Evolutionary conservation across 108 stramenopile species (phyloP).

Genomic region (Mayamaea pseudoterrestris): DNA sequence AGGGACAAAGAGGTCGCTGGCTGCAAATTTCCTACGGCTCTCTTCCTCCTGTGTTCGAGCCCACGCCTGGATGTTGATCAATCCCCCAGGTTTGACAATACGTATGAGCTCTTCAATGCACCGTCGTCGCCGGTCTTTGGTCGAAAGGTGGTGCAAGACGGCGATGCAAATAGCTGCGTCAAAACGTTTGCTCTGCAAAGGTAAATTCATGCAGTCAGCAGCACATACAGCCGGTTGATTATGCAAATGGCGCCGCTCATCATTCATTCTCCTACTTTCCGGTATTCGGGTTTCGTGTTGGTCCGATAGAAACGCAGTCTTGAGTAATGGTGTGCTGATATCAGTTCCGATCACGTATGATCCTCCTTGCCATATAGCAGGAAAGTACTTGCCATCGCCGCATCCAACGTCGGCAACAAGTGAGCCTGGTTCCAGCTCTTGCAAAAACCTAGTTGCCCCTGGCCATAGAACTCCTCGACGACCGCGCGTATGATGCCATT

Average conservation of each 20-base stretch:
- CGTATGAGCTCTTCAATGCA: conserved; percentile 79
- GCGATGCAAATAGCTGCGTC: conserved; percentile 98
- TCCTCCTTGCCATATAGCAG: conserved; percentile 54
- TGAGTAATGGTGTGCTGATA: conserved; percentile 56
- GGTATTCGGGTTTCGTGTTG: conserved; percentile 21
- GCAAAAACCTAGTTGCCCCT: conserved; percentile 80
- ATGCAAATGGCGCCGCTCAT: conserved; percentile 32
- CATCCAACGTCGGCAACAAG: conserved; percentile 95
- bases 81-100: conserved; percentile 74
- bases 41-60: conserved; percentile 86
- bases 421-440: conserved; percentile 53
- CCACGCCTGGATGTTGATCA: conserved; percentile 93
- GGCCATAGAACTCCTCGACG: conserved; percentile 94
- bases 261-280: conserved; percentile 42
- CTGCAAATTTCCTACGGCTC: conserved; percentile 74
- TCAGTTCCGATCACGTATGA: conserved; percentile 93
- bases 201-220: conserved; percentile 85
- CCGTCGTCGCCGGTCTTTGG: conserved; percentile 63
- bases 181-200: conserved; percentile 59
- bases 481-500: conserved; percentile 95
- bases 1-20: conserved; percentile 90
- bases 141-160: conserved; percentile 96
- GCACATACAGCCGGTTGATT: conserved; percentile 70
- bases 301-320: conserved; percentile 22
- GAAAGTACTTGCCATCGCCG: conserved; percentile 95